These are phyloP conservation scores for Sporormia fimetaria DNA, from an alignment of 495 filamentous ascomycete genomes.

Conservation along the genomic window DNA sequence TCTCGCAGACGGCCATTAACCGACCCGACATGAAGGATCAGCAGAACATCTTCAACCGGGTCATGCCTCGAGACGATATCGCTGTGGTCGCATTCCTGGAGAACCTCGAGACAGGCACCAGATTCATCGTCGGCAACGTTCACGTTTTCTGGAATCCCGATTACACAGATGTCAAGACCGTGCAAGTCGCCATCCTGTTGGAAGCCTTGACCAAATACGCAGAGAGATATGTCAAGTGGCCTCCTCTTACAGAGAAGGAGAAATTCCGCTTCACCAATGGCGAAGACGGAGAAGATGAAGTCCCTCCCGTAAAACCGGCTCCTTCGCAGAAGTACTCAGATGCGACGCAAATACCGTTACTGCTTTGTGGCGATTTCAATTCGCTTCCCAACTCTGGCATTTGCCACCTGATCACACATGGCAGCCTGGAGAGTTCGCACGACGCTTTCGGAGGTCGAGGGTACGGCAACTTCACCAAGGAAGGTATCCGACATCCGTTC, in stretches of 20 bases:
- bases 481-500: constrained; percentile 91
- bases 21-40: constrained; percentile 89
- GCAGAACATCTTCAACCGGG: constrained; percentile 91
- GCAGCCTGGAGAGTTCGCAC: constrained; percentile 59
- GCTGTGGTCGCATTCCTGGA: constrained; percentile 83
- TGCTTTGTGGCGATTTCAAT: constrained; percentile 95
- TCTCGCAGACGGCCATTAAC: constrained; percentile 81
- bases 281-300: constrained; percentile 42
- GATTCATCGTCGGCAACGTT: constrained; percentile 83
- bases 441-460: constrained; percentile 57
- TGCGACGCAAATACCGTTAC: constrained; percentile 75
- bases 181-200: constrained; percentile 90
- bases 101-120: constrained; percentile 72
- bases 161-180: constrained; percentile 83
- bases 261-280: constrained; percentile 53
- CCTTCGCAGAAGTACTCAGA: constrained; percentile 68
- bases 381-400: constrained; percentile 73
- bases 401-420: constrained; percentile 73
- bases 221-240: constrained; percentile 66
- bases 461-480: constrained; percentile 83
- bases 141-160: constrained; percentile 91
- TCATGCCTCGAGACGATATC: constrained; percentile 97
- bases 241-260: constrained; percentile 67
- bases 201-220: constrained; percentile 75
- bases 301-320: constrained; percentile 43